phyloP scores from a whole-genome alignment of 306 rosid genomes.

The Ziziphus jujuba region DNA sequence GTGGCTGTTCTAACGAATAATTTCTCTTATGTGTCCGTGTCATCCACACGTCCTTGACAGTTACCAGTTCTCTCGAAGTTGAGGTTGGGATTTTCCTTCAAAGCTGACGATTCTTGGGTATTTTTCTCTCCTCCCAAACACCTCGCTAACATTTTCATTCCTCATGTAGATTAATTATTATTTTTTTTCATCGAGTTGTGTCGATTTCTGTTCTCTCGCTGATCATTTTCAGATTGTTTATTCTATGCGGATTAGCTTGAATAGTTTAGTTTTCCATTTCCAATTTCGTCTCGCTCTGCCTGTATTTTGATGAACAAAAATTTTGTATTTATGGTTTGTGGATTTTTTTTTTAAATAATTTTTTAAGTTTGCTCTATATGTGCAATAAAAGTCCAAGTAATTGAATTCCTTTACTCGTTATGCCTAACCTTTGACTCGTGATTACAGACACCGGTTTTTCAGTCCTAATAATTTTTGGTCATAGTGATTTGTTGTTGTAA shows the following conservation, averaged over 20 bases:
- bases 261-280: not conserved
- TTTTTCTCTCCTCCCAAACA: slow-evolving; percentile 24
- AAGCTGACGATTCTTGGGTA: slow-evolving; percentile 12
- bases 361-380: no score
- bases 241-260: not conserved
- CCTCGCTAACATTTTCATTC: not conserved
- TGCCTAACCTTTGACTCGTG: no score
- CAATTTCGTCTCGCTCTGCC: not conserved
- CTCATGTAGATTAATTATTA: no score
- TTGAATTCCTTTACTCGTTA: no score
- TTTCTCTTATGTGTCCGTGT: slow-evolving; percentile 38
- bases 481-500: not conserved
- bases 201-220: not conserved
- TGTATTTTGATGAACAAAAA: no score
- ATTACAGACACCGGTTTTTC: no score
- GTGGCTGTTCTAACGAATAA: no score
- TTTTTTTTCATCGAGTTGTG: not conserved
- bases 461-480: no score
- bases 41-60: slow-evolving; percentile 49
- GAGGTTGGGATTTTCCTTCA: slow-evolving; percentile 12
- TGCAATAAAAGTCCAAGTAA: no score
- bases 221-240: not conserved
- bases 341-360: no score
- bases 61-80: not conserved
- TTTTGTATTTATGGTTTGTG: no score